These are phyloP conservation scores for Salix suchowensis DNA, from an alignment of 345 rosid species.

Conservation along the genomic window DNA sequence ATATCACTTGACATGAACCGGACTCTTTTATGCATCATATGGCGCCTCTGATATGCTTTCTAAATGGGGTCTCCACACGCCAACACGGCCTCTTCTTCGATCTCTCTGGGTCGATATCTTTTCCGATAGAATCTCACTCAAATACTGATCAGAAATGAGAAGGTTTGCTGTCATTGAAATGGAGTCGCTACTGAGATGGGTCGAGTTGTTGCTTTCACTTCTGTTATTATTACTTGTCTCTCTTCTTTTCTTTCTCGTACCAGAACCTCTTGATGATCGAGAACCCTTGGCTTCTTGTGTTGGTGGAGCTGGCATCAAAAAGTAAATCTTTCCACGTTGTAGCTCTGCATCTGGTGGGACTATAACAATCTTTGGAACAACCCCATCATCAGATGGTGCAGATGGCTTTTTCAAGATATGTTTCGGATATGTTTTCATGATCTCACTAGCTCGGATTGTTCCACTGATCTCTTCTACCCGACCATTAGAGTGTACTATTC, in stretches of 20 bases:
- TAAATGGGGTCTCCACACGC: slow-evolving; percentile 93
- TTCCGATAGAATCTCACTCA: slow-evolving; percentile 92
- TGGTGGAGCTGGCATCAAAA: slow-evolving; percentile 66
- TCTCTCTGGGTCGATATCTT: slow-evolving; percentile 69
- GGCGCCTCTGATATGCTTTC: slow-evolving; percentile 70
- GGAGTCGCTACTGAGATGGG: slow-evolving; percentile 2
- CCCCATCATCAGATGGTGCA: slow-evolving; percentile 40
- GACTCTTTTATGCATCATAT: neutral
- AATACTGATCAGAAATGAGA: slow-evolving; percentile 62
- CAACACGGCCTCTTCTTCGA: slow-evolving; percentile 79
- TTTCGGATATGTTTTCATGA: slow-evolving; percentile 79
- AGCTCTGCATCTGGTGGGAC: slow-evolving; percentile 93
- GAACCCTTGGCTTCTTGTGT: slow-evolving; percentile 24
- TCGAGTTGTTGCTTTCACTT: slow-evolving; percentile 14
- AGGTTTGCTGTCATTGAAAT: slow-evolving; percentile 34
- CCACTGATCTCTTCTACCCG: slow-evolving; percentile 93
- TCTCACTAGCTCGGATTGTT: slow-evolving; percentile 62
- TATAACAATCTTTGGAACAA: slow-evolving; percentile 66
- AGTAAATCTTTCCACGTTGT: slow-evolving; percentile 90
- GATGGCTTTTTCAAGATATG: slow-evolving; percentile 84
- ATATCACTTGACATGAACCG: neutral
- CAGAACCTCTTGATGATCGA: slow-evolving; percentile 17
- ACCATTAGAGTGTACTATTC: slow-evolving; percentile 86
- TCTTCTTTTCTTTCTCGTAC: slow-evolving; percentile 16
- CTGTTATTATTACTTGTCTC: slow-evolving; percentile 3